Evolutionary conservation across 2,329 filamentous ascomycete species (phyloP).

Genomic region (Chaetothyriales sp.): DNA sequence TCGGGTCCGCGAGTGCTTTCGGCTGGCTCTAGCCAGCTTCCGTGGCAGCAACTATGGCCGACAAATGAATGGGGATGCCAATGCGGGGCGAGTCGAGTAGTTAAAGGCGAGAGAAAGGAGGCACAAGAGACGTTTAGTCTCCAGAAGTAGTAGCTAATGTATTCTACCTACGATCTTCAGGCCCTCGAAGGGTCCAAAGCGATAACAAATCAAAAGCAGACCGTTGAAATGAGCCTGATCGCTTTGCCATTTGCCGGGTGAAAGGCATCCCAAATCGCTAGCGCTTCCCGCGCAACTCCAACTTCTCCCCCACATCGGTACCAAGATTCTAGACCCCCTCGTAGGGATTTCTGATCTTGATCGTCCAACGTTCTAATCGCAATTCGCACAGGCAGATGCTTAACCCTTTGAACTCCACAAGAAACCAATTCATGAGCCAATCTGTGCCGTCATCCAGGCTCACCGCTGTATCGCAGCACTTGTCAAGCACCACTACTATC

Average conservation of each 20-base stretch:
- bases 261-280: not conserved
- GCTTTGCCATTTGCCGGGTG: not conserved
- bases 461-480: not conserved
- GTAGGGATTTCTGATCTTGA: not conserved
- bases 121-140: not conserved
- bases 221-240: not conserved
- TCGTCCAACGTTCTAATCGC: not conserved
- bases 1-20: slow-evolving; percentile 87
- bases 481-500: not conserved
- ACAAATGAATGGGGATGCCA: not conserved
- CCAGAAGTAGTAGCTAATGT: not conserved
- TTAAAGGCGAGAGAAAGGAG: not conserved
- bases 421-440: not conserved
- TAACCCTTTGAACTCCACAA: not conserved
- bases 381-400: not conserved
- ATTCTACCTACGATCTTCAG: not conserved
- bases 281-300: not conserved
- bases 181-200: not conserved
- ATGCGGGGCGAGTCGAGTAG: not conserved
- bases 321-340: too few relatives aligned
- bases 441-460: not conserved
- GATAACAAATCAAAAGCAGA: not conserved
- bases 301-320: not conserved
- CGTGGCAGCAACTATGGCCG: not conserved
- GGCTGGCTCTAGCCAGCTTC: slow-evolving; percentile 51